Evolutionary conservation across 169 alveolate genomes (phyloP).

Genomic region (Babesia sp.): DNA sequence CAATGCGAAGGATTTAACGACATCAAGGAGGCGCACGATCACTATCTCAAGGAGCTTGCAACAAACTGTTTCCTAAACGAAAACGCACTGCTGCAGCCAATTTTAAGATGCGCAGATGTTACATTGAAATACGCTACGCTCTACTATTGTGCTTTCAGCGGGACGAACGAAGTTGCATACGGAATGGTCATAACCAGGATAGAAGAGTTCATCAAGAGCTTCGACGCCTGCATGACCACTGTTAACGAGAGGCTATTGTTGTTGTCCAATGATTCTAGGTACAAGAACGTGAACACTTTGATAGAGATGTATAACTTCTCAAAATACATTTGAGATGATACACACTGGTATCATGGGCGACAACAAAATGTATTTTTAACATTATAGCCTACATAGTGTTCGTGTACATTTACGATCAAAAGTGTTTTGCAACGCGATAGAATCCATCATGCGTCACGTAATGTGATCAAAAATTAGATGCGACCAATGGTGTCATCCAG

Average conservation of each 20-base stretch:
- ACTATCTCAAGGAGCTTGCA: constrained; percentile 8
- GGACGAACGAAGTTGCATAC: constrained; percentile 1
- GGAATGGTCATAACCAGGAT: background rate
- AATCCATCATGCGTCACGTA: too few species aligned
- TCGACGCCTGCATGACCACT: constrained; percentile 6
- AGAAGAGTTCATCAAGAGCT: constrained; percentile 2
- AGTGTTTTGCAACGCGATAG: too few species aligned
- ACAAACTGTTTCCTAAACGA: constrained; percentile 28
- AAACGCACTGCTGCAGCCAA: constrained; percentile 12
- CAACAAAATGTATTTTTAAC: too few species aligned
- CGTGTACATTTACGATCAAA: too few species aligned
- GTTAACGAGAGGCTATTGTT: constrained; percentile 7
- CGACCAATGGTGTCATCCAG: too few species aligned
- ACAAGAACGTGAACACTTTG: background rate
- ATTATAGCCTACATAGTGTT: background rate
- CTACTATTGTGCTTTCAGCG: constrained; percentile 30
- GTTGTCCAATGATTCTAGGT: constrained; percentile 1
- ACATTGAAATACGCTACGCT: constrained; percentile 24
- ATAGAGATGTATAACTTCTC: constrained; percentile 7
- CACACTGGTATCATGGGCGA: too few species aligned
- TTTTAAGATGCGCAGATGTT: constrained; percentile 8
- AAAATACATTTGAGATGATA: too few species aligned
- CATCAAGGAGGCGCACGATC: constrained; percentile 43
- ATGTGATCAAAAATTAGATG: too few species aligned
- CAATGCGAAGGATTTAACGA: constrained; percentile 13